These are phyloP conservation scores for Mentha longifolia DNA, from an alignment of 257 asterid genomes.

Conservation along the genomic window DNA sequence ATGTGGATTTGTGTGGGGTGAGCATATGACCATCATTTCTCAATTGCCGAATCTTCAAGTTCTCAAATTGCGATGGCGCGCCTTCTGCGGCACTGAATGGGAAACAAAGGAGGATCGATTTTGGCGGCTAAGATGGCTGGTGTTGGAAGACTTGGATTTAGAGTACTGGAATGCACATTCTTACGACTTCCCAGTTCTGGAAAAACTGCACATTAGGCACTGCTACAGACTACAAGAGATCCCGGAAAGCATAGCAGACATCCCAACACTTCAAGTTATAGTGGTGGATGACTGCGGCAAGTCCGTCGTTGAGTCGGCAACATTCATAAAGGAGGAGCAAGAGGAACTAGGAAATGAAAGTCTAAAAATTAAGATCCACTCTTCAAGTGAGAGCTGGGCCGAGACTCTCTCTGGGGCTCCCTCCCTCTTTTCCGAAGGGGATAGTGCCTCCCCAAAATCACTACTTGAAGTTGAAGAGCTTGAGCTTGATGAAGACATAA, in stretches of 20 bases:
- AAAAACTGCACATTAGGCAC: neutral
- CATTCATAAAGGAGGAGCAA: neutral
- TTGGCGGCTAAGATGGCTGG: neutral
- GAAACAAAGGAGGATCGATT: neutral
- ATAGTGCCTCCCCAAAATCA: no score
- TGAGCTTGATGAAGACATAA: no score
- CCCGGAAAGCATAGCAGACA: neutral
- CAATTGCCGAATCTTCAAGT: conserved; percentile 23
- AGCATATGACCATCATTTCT: conserved; percentile 27
- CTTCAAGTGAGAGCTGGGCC: no score
- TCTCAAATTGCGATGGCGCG: conserved; percentile 9
- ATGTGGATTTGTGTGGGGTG: conserved; percentile 37
- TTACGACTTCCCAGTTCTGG: neutral
- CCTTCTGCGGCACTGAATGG: conserved; percentile 29
- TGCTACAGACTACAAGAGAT: conserved; percentile 14
- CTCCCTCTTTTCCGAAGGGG: no score
- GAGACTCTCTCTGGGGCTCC: no score
- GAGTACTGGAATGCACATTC: neutral
- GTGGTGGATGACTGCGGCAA: conserved; percentile 25
- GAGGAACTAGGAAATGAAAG: neutral
- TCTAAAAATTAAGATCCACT: neutral
- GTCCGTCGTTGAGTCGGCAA: neutral
- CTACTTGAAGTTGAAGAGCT: no score
- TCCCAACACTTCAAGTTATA: neutral
- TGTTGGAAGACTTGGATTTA: conserved; percentile 26